These are phyloP conservation scores for Bacidia rubella DNA, from an alignment of 495 filamentous ascomycete species.

Conservation along the genomic window DNA sequence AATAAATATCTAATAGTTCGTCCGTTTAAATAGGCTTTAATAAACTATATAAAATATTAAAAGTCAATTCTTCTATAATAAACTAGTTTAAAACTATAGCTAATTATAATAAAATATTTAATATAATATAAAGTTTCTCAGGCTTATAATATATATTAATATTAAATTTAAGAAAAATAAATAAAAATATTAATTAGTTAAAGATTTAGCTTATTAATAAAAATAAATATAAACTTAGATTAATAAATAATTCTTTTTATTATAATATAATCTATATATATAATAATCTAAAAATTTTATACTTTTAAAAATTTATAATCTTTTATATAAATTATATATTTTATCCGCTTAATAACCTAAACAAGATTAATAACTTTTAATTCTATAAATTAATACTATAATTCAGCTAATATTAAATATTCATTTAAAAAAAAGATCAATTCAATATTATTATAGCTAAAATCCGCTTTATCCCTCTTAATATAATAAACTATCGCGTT, in stretches of 20 bases:
- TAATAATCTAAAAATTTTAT: neutral
- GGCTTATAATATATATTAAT: neutral
- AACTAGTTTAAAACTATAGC: neutral
- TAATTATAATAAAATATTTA: neutral
- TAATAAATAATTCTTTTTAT: neutral
- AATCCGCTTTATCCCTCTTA: neutral
- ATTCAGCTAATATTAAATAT: neutral
- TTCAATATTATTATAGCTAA: slow-evolving; percentile 1
- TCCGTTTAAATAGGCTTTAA: no score
- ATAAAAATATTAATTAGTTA: slow-evolving; percentile 1
- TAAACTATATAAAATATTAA: neutral
- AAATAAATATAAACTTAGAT: neutral
- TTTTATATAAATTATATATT: neutral
- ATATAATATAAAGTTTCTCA: neutral
- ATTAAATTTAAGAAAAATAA: slow-evolving; percentile 1
- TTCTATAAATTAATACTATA: neutral
- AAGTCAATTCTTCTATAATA: neutral
- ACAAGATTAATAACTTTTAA: neutral
- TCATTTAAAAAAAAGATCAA: neutral
- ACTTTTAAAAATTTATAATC: neutral
- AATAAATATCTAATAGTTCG: no score
- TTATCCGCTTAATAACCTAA: neutral
- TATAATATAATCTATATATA: neutral
- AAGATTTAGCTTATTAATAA: neutral
- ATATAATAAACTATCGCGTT: neutral